These are phyloP conservation scores for Podospora bellae-mahoneyi DNA, from an alignment of 495 filamentous ascomycete genomes.

Conservation along the genomic window DNA sequence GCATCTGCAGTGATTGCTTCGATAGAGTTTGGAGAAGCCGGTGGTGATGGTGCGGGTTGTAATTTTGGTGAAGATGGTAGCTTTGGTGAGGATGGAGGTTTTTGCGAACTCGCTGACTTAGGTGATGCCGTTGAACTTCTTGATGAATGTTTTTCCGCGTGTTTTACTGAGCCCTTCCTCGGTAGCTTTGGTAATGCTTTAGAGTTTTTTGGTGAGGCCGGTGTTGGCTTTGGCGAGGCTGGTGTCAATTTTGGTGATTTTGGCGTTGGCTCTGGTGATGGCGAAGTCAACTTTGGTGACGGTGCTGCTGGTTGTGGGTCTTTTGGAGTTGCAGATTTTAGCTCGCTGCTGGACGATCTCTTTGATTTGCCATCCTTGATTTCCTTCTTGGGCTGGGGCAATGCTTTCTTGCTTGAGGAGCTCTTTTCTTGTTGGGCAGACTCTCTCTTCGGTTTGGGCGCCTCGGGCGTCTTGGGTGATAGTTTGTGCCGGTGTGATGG, in stretches of 20 bases:
- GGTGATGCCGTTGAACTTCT: not conserved
- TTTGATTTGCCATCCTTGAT: not conserved
- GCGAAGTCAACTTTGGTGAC: not conserved
- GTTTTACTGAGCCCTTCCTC: not conserved
- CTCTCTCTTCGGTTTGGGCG: slow-evolving; percentile 1
- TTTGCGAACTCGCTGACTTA: not conserved
- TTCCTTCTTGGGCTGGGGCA: not conserved
- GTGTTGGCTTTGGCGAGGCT: not conserved
- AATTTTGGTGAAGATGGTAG: not conserved
- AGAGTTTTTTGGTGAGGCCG: not conserved
- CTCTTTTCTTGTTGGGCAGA: not conserved
- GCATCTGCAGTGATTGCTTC: not conserved
- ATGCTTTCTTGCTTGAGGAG: slow-evolving; percentile 10
- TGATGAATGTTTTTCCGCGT: not conserved
- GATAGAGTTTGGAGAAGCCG: not conserved
- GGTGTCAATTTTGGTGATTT: not conserved
- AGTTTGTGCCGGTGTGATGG: slow-evolving; percentile 14
- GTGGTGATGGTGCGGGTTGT: not conserved
- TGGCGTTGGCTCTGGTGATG: not conserved
- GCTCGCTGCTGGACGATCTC: not conserved
- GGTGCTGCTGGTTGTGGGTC: not conserved
- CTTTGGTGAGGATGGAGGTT: not conserved
- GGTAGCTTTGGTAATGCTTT: not conserved
- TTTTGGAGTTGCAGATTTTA: not conserved
- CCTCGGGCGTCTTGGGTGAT: not conserved